These are phyloP conservation scores for Chrysophaeum taylorii DNA, from an alignment of 352 stramenopile genomes.

Conservation along the genomic window DNA sequence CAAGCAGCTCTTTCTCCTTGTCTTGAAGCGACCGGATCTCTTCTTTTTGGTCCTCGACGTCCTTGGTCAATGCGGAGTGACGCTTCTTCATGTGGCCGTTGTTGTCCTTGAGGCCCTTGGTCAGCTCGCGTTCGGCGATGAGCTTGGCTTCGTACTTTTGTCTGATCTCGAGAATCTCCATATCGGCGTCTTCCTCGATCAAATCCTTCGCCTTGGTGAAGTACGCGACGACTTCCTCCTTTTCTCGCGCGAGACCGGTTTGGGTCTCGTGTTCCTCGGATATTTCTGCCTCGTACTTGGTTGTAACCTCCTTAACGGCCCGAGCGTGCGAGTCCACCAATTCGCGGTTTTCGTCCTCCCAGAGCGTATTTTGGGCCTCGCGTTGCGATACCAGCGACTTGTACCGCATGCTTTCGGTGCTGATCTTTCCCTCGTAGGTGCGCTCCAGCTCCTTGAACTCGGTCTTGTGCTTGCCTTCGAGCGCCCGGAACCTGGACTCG, in stretches of 20 bases:
- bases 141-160: slow-evolving; percentile 71
- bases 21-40: slow-evolving; percentile 71
- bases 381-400: slow-evolving; percentile 40
- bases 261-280: slow-evolving; percentile 36
- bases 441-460: slow-evolving; percentile 35
- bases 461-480: slow-evolving; percentile 29
- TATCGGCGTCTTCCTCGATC: slow-evolving; percentile 65
- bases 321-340: slow-evolving; percentile 36
- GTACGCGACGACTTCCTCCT: slow-evolving; percentile 29
- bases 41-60: slow-evolving; percentile 77
- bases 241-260: slow-evolving; percentile 32
- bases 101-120: slow-evolving; percentile 73
- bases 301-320: slow-evolving; percentile 39
- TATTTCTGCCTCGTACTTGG: slow-evolving; percentile 47
- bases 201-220: slow-evolving; percentile 31
- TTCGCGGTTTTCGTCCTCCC: slow-evolving; percentile 47
- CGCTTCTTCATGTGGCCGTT: slow-evolving; percentile 88
- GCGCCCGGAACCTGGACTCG: slow-evolving; percentile 34
- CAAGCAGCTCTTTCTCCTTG: slow-evolving; percentile 68
- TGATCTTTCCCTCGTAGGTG: slow-evolving; percentile 44
- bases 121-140: slow-evolving; percentile 64
- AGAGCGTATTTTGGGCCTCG: slow-evolving; percentile 41
- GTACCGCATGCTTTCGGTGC: slow-evolving; percentile 45
- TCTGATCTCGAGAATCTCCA: slow-evolving; percentile 71
- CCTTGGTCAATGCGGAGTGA: slow-evolving; percentile 70